These are phyloP conservation scores for Zygosaccharomyces bailii DNA, from an alignment of 805 yeast species.

Conservation along the genomic window DNA sequence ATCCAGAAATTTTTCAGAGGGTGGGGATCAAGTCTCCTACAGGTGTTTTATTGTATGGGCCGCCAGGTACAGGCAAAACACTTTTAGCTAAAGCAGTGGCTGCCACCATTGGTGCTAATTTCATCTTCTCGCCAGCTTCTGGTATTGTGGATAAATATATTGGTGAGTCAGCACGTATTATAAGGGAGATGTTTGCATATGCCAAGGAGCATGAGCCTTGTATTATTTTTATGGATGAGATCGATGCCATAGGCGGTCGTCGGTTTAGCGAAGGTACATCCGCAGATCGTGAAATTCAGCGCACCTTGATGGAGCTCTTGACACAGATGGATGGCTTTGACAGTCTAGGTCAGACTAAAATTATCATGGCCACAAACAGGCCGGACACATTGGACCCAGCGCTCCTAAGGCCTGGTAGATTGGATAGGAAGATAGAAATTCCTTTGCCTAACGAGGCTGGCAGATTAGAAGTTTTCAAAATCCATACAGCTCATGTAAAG, in stretches of 20 bases:
- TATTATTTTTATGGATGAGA: constrained; percentile 97
- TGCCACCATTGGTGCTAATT: constrained; percentile 96
- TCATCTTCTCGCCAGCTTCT: constrained; percentile 96
- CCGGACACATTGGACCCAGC: constrained; percentile 99
- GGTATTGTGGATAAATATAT: constrained; percentile 97
- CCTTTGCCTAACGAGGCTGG: constrained; percentile 96
- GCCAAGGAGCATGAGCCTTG: constrained; percentile 98
- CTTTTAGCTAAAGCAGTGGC: constrained; percentile 96
- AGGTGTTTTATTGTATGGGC: constrained; percentile 94
- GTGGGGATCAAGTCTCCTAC: constrained; percentile 99
- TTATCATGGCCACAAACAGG: constrained; percentile 98
- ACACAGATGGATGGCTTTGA: constrained; percentile 99
- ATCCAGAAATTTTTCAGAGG: constrained; percentile 91
- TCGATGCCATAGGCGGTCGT: constrained; percentile 98
- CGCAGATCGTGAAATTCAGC: constrained; percentile 97
- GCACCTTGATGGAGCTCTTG: constrained; percentile 93
- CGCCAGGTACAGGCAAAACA: constrained; percentile 98
- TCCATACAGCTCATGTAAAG: constrained; percentile 78
- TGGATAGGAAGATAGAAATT: constrained; percentile 94
- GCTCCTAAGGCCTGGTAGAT: constrained; percentile 91
- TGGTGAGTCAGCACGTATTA: constrained; percentile 95
- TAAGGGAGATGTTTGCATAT: constrained; percentile 96
- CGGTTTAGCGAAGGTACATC: constrained; percentile 97
- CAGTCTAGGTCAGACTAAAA: constrained; percentile 92
- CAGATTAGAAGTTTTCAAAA: constrained; percentile 87